Evolutionary conservation across 768 basidiomycete species (phyloP), one percentile per base, ranked within the genome.

Genomic region (Kwoniella mangroviensis): DNA sequence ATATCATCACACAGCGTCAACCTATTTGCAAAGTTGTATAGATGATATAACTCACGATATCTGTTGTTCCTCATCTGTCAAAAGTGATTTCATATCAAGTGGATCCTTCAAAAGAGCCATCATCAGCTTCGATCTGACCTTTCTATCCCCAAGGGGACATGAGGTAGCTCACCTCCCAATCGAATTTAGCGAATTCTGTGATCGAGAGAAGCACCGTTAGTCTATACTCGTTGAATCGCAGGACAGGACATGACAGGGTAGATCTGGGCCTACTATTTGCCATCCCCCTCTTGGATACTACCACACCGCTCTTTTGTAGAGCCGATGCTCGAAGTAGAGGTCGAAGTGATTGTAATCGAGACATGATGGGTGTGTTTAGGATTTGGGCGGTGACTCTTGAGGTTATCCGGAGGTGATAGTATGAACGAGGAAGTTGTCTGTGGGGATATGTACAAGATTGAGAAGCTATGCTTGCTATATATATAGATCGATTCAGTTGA

Each of bases 51-150:
- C 86, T 54, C 69, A 94, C 94, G 93, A 88, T 75, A 97, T 91
- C 15, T 92, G 91, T 73, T 88, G 86, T 84, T 98, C 96, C 45
- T 97, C 96, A 62, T 94, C 93, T 0, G 92, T 92, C 71, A 98
- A 84, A 51, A 92, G 86, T 0, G 89, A 88, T 69, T 93, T 91
- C 34, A 94, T 77, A 75, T 88, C 88, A 73, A 98, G 84, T 0
- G 94, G 92, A 80, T 98, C 95, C 92, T 94, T 65, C 2, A 4
- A 15, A 45, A 17, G 54, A 54, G 42, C 26, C 57, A n/a, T 43
- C 57, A 52, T 28, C 45, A 21, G 3, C 15, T 34, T 21, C 22
- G 21, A 26, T 24, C 22, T 12, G 56, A 63, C 10, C 55, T 49
- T 56, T 24, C 40, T 13, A 9, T 49, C 53, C 26, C 56, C 26